Evolutionary conservation across 306 rosid species (phyloP).

Genomic region (Castanopsis chinensis): DNA sequence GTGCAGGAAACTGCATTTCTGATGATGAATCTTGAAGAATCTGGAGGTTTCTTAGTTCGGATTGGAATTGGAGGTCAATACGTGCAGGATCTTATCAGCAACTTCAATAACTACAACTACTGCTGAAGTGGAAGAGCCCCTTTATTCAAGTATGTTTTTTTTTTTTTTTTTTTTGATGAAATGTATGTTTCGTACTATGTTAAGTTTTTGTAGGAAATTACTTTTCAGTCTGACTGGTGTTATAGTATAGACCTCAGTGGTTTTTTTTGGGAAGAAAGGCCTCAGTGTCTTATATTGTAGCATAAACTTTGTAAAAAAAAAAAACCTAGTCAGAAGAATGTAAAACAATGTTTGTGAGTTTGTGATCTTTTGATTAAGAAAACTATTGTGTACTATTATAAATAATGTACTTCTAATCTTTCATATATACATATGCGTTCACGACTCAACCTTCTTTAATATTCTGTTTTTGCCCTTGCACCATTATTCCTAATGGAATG

Average conservation of each 20-base stretch:
- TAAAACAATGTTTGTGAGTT: neutral
- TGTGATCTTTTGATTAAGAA: neutral
- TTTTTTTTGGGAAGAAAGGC: neutral
- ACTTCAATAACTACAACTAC: slow-evolving; percentile 9
- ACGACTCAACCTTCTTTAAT: too few species aligned
- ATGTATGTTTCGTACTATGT: neutral
- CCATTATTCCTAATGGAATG: too few species aligned
- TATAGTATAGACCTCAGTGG: neutral
- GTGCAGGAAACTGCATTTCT: slow-evolving; percentile 32
- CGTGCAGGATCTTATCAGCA: neutral
- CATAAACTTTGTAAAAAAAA: neutral
- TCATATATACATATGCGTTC: neutral
- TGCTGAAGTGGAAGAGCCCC: neutral
- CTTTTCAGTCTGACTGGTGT: neutral
- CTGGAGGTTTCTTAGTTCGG: slow-evolving; percentile 19
- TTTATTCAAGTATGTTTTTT: neutral
- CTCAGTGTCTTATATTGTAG: neutral
- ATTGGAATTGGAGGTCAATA: slow-evolving; percentile 19
- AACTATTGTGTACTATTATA: neutral
- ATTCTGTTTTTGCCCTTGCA: too few species aligned
- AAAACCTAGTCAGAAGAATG: too few species aligned
- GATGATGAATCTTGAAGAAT: slow-evolving; percentile 16
- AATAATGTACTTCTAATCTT: neutral
- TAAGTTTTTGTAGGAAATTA: neutral
- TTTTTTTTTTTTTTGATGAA: too few species aligned